These are phyloP conservation scores for Aspergillus haitiensis DNA, from an alignment of 495 filamentous ascomycete genomes.

Conservation along the genomic window DNA sequence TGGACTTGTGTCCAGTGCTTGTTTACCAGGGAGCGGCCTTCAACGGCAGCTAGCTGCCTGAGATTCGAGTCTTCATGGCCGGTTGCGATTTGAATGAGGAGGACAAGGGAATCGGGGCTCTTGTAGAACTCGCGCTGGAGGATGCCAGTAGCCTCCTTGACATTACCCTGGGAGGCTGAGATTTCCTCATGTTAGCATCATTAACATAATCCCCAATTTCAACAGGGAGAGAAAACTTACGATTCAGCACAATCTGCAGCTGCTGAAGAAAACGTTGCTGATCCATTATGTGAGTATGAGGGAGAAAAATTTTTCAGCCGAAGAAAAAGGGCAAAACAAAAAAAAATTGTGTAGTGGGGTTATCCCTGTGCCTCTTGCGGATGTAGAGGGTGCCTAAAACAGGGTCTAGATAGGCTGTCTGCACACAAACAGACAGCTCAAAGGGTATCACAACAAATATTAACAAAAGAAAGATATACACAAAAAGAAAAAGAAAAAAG, in stretches of 20 bases:
- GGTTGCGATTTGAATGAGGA: slow-evolving; percentile 81
- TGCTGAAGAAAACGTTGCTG: slow-evolving; percentile 71
- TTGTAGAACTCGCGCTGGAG: slow-evolving; percentile 91
- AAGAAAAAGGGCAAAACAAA: slow-evolving; percentile 4
- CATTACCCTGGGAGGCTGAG: slow-evolving; percentile 48
- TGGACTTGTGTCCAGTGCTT: slow-evolving; percentile 79
- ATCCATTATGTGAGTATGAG: slow-evolving; percentile 57
- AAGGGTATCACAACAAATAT: slow-evolving; percentile 41
- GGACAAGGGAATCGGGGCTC: slow-evolving; percentile 75
- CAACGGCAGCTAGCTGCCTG: slow-evolving; percentile 86
- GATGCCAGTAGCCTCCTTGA: slow-evolving; percentile 87
- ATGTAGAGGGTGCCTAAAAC: slow-evolving; percentile 19
- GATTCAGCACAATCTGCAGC: slow-evolving; percentile 71
- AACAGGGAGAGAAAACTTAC: slow-evolving; percentile 48
- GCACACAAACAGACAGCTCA: slow-evolving; percentile 38
- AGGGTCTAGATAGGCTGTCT: slow-evolving; percentile 37
- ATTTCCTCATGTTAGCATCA: slow-evolving; percentile 1
- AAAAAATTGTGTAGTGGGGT: slow-evolving; percentile 17
- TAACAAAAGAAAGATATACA: slow-evolving; percentile 31
- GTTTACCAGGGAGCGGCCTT: slow-evolving; percentile 73
- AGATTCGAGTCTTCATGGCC: slow-evolving; percentile 69
- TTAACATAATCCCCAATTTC: neutral
- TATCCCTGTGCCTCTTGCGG: slow-evolving; percentile 30
- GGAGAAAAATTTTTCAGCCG: slow-evolving; percentile 14
- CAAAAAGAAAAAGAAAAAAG: slow-evolving; percentile 25